These are phyloP conservation scores for Pleoardoris graminearum DNA, from an alignment of 2,329 filamentous ascomycete genomes.

Conservation along the genomic window DNA sequence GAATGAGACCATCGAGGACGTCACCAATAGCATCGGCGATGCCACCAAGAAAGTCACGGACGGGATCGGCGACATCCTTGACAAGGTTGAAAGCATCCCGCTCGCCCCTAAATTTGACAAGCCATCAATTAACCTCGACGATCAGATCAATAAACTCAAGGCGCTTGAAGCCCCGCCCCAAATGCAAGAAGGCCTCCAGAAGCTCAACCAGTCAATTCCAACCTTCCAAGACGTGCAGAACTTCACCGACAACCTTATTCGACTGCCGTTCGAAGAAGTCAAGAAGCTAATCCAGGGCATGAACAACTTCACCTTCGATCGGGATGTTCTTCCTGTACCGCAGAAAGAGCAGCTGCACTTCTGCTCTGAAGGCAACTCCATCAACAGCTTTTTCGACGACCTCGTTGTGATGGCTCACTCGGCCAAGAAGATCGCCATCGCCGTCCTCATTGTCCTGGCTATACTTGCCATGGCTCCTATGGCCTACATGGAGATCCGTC, in stretches of 20 bases:
- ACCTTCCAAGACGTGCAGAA: constrained; percentile 84
- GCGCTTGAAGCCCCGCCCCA: constrained; percentile 69
- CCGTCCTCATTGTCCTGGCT: constrained; percentile 72
- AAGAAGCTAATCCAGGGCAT: constrained; percentile 72
- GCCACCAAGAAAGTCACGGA: constrained; percentile 39
- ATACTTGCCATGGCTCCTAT: constrained; percentile 75
- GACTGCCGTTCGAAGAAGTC: constrained; percentile 79
- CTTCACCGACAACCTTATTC: constrained; percentile 73
- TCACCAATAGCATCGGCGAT: constrained; percentile 56
- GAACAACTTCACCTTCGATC: constrained; percentile 76
- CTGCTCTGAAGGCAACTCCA: constrained; percentile 81
- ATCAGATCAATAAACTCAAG: constrained; percentile 67
- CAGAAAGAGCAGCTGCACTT: constrained; percentile 81
- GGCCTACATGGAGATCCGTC: constrained; percentile 76
- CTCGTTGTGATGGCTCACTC: constrained; percentile 68
- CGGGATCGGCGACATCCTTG: constrained; percentile 45
- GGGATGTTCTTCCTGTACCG: constrained; percentile 77
- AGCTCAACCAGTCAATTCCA: constrained; percentile 78
- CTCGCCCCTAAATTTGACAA: constrained; percentile 46
- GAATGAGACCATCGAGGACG: constrained; percentile 64
- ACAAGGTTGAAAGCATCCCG: constrained; percentile 47
- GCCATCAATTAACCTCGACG: constrained; percentile 67
- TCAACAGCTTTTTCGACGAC: constrained; percentile 80
- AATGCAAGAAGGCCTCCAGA: constrained; percentile 69
- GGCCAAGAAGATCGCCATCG: constrained; percentile 75